These are phyloP conservation scores for Phytophthora fragariae DNA, from an alignment of 352 stramenopile species.

Conservation along the genomic window DNA sequence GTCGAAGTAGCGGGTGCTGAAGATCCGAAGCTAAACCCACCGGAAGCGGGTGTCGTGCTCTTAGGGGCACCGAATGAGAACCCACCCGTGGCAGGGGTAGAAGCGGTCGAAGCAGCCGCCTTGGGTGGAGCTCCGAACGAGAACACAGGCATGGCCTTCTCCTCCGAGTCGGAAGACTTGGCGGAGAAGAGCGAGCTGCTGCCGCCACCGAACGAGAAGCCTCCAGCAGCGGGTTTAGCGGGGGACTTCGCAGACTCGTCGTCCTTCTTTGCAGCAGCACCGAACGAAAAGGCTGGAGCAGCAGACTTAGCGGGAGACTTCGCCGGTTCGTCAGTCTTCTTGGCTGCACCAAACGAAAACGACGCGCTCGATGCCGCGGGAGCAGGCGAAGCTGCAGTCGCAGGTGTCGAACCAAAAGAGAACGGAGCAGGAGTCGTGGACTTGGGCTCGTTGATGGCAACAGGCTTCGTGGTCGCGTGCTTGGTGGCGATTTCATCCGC, in stretches of 20 bases:
- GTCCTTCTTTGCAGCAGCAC: slow-evolving; percentile 28
- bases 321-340: slow-evolving; percentile 19
- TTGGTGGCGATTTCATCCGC: slow-evolving; percentile 66
- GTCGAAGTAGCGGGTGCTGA: slow-evolving; percentile 21
- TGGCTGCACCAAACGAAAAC: slow-evolving; percentile 46
- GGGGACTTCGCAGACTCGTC: slow-evolving; percentile 29
- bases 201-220: slow-evolving; percentile 35
- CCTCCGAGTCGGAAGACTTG: slow-evolving; percentile 29
- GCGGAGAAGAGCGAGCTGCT: slow-evolving; percentile 54
- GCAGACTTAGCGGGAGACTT: slow-evolving; percentile 29
- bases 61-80: slow-evolving; percentile 56
- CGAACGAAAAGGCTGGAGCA: slow-evolving; percentile 27
- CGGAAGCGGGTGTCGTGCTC: slow-evolving; percentile 24
- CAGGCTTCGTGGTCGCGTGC: slow-evolving; percentile 67
- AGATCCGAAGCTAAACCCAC: slow-evolving; percentile 45
- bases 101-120: slow-evolving; percentile 27
- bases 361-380: slow-evolving; percentile 20
- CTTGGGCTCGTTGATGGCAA: slow-evolving; percentile 51
- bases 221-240: slow-evolving; percentile 14
- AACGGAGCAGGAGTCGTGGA: slow-evolving; percentile 30
- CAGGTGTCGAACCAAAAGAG: slow-evolving; percentile 24
- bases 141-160: slow-evolving; percentile 52
- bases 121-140: slow-evolving; percentile 49
- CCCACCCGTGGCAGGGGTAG: slow-evolving; percentile 30
- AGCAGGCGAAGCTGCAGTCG: slow-evolving; percentile 20